These are phyloP conservation scores for Nitzschia putrida DNA, from an alignment of 108 stramenopile genomes.

Conservation along the genomic window DNA sequence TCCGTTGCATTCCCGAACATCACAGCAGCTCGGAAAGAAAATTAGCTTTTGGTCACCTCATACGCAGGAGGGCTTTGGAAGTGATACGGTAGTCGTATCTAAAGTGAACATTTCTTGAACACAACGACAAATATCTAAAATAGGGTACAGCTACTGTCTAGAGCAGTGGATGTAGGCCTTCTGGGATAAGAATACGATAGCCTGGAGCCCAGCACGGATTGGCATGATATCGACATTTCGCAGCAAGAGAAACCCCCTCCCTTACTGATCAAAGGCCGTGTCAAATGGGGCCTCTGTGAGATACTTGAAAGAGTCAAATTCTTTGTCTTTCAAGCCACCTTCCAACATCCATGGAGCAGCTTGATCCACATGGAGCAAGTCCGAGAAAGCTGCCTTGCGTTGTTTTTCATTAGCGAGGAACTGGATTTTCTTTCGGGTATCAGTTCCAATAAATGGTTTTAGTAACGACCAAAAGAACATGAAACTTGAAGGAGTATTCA, in stretches of 20 bases:
- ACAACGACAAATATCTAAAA: no score
- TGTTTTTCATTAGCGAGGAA: conserved; percentile 44
- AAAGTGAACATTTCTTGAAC: no score
- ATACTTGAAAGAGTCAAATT: conserved; percentile 32
- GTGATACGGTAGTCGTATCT: no score
- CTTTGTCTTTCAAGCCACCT: conserved; percentile 29
- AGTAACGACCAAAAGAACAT: conserved; percentile 46
- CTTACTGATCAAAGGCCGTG: conserved; percentile 17
- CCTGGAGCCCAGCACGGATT: no score
- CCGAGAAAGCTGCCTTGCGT: conserved; percentile 19
- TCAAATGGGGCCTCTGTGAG: conserved; percentile 38
- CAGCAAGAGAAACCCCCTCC: background rate
- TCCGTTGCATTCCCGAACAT: no score
- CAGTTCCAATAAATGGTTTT: conserved; percentile 48
- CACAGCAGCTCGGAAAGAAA: no score
- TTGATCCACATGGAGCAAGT: conserved; percentile 33
- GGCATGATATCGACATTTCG: no score
- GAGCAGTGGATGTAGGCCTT: background rate
- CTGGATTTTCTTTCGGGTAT: conserved; percentile 38
- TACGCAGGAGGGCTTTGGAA: no score
- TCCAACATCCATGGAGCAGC: conserved; percentile 50
- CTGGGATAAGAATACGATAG: background rate
- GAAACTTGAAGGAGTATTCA: conserved; percentile 45
- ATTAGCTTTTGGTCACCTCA: no score
- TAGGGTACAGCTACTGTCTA: no score